Conservation (phyloP, 495 filamentous ascomycete genomes). For the Clavariopsis aquatica region DNA sequence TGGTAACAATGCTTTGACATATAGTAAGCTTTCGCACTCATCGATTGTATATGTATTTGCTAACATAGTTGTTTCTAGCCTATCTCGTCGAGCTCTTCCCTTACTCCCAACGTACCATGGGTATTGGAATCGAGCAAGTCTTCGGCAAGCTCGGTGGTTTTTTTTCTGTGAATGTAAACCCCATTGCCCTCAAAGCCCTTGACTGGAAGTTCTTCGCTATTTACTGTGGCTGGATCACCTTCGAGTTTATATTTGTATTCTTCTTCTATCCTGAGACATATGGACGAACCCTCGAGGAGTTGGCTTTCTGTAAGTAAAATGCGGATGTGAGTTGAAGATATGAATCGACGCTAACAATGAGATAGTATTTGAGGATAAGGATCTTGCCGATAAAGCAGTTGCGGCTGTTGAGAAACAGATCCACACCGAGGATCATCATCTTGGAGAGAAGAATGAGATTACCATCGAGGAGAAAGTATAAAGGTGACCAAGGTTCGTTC, state of each 20-base stretch:
- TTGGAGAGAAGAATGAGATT: constrained; percentile 8
- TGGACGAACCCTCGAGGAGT: constrained; percentile 40
- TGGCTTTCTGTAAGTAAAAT: constrained; percentile 45
- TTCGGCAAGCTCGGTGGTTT: constrained; percentile 26
- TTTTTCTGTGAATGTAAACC: constrained; percentile 50
- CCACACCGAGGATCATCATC: neutral
- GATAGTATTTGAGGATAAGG: constrained; percentile 31
- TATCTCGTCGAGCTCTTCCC: constrained; percentile 34
- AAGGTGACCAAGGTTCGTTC: neutral
- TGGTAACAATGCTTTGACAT: constrained; percentile 29
- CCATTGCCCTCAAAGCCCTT: constrained; percentile 47
- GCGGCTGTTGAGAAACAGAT: constrained; percentile 27
- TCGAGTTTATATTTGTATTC: constrained; percentile 40
- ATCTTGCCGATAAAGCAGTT: constrained; percentile 19
- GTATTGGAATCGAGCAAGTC: constrained; percentile 30
- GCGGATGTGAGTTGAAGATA: constrained; percentile 10
- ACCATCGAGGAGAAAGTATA: constrained; percentile 4
- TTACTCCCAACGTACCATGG: constrained; percentile 24
- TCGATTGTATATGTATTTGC: neutral
- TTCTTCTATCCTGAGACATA: constrained; percentile 43
- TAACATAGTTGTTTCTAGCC: constrained; percentile 12
- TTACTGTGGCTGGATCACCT: constrained; percentile 40
- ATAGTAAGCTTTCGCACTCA: constrained; percentile 19
- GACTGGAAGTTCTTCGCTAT: constrained; percentile 42
- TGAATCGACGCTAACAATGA: neutral